These are phyloP conservation scores for Aspergillus sp. DNA, from an alignment of 2,329 filamentous ascomycete species.

Conservation along the genomic window DNA sequence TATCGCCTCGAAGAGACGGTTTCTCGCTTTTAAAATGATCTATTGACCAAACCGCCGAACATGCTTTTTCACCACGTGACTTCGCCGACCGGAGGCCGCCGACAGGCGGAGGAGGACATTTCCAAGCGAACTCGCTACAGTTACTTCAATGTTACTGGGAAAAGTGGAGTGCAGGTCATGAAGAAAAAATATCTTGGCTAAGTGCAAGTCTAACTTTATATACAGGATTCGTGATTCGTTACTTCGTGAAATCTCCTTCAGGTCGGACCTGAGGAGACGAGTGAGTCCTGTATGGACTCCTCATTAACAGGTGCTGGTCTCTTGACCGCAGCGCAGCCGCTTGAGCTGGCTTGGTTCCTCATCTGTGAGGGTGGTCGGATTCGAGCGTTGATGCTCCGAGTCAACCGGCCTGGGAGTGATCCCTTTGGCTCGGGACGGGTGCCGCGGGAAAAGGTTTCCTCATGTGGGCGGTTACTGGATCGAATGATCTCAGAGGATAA, in stretches of 20 bases:
- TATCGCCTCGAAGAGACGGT: background rate
- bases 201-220: conserved; percentile 8
- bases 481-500: background rate
- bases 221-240: conserved; percentile 9
- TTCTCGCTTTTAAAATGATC: background rate
- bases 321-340: background rate
- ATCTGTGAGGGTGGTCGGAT: background rate
- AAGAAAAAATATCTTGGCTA: background rate
- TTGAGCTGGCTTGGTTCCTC: background rate
- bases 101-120: background rate
- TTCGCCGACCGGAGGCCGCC: background rate
- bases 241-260: background rate
- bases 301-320: background rate
- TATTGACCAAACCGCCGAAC: background rate
- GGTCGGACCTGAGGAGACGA: background rate
- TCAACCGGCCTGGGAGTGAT: background rate
- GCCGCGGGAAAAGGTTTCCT: background rate
- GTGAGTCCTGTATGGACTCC: background rate
- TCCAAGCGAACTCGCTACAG: background rate
- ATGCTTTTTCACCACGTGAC: background rate
- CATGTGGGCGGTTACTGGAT: background rate
- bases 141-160: background rate
- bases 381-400: background rate
- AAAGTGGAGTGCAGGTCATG: background rate
- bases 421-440: background rate